Evolutionary conservation across 495 filamentous ascomycete species (phyloP).

Genomic region (Melanomma pulvis-pyrius): DNA sequence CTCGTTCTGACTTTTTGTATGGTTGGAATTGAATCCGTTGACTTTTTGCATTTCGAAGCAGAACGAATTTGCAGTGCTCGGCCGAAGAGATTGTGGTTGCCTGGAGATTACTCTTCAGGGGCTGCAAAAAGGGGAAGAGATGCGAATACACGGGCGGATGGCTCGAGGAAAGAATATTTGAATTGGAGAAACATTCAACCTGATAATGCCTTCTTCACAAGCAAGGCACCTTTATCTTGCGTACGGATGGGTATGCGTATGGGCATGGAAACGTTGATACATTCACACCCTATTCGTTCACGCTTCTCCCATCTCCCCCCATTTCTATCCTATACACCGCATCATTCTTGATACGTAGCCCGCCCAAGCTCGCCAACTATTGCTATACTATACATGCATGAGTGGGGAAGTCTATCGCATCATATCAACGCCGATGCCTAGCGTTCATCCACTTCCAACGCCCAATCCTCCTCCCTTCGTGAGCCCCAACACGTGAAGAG

Average conservation of each 20-base stretch:
- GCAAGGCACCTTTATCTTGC: too few relatives aligned
- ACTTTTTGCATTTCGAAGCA: too few relatives aligned
- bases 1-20: background rate
- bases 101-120: background rate
- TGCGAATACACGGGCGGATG: too few relatives aligned
- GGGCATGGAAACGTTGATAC: background rate
- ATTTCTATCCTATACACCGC: background rate
- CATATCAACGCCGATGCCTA: background rate
- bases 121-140: background rate
- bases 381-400: constrained; percentile 32
- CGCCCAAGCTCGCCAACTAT: constrained; percentile 3
- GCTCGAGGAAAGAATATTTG: too few relatives aligned
- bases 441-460: background rate
- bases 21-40: background rate
- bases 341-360: background rate
- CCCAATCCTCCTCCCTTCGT: background rate
- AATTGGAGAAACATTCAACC: too few relatives aligned
- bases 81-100: background rate
- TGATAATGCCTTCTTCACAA: too few relatives aligned
- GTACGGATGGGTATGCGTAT: too few relatives aligned
- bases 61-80: background rate
- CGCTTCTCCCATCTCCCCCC: background rate
- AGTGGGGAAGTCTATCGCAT: constrained; percentile 29
- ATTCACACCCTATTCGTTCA: background rate
- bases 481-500: background rate